Base-by-base conservation (phyloP, 768 basidiomycete genomes). In the Suillus luteus region DNA sequence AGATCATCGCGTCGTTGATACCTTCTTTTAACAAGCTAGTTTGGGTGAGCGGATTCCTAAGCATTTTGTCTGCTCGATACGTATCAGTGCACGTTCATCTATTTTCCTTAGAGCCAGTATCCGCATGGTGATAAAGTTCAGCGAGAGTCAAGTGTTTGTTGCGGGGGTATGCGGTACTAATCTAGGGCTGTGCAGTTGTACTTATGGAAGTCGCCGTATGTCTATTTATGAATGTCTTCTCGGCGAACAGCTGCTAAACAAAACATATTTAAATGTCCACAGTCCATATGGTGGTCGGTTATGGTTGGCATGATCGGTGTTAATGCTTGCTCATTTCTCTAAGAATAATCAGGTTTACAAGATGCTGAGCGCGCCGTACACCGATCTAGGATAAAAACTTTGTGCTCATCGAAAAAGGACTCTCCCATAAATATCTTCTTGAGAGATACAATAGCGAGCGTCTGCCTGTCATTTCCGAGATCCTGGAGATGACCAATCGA, bases 321-420 rank as follows among this genome's bases (percentile, higher is more conserved):
- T 17, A 51, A 51, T 51, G 27, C 24, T 15, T 17, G 15, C 24
- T 27, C 49, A 27, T 51, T 27, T 27, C 14, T 27, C 15, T 17
- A 62, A 14, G 68, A 69, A 5, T 71, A 78, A 64, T 73, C 72
- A n/a, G 67, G 71, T 54, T 66, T 78, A 9, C 79, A 80, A 65
- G 79, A 81, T 67, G 65, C 74, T 37, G 14, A 35, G 14, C 1
- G 27, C 49, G n/a, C 49, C 41, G 7, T 27, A 24, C 6, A 27
- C 35, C 17, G 68, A 55, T 62, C 17, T 75, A 7, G 64, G 61
- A 8, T 71, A 68, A 73, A 73, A 73, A 64, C 61, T 73, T 31
- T 43, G 68, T 72, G 35, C 55, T 74, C 52, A 68, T 71, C 40
- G 59, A 67, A 35, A 68, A 68, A 33, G 64, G 63, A 17, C 65